Base-by-base conservation (phyloP, 768 basidiomycete genomes). In the Lactarius sanguifluus region DNA sequence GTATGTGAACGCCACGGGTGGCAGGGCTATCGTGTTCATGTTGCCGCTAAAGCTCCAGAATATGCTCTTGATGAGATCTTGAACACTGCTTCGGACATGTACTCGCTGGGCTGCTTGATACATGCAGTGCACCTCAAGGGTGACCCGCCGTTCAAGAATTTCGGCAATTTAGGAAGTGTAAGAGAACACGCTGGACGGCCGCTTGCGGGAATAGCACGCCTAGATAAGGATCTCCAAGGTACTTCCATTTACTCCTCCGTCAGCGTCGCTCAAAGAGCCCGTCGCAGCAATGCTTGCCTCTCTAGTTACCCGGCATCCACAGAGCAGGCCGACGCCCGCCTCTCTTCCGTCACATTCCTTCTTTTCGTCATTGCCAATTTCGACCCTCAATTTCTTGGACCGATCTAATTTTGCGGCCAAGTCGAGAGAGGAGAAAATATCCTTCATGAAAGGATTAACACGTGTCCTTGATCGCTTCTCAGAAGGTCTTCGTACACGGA, bases 351-450 rank as follows among this genome's bases (percentile, higher is more conserved):
- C 89, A 0, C 89, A 94, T 73, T 75, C 94, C 0, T 98, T 96
- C 81, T 98, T 99, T 79, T 96, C 93, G 1, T 96, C 94, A 5
- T 81, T 98, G 13, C 93, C 96, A 8, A 95, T 98, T 28, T 96
- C 93, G 2, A 98, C 96, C 0, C 83, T 99, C 38, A 95, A 94
- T 73, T 99, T 98, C 78, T 80, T 99, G 62, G 96, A 98, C 73
- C 88, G 96, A 16, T 92, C 96, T 5, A 96, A 90, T 65, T 99
- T 98, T 75, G 92, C 95, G 0, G 86, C 93, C 0, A 97, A 98
- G 77, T 89, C 94, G 2, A 80, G 90, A 64, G 96, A 98, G 78
- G 97, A 98, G 74, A 98, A 98, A 75, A 89, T 97, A 32, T 91
- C 92, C 0, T 98, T 98, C 76, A 91, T 98, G 86, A 93, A 93